phyloP scores from a whole-genome alignment of 148 eudicot species.

The Rhododendron griersonianum region DNA sequence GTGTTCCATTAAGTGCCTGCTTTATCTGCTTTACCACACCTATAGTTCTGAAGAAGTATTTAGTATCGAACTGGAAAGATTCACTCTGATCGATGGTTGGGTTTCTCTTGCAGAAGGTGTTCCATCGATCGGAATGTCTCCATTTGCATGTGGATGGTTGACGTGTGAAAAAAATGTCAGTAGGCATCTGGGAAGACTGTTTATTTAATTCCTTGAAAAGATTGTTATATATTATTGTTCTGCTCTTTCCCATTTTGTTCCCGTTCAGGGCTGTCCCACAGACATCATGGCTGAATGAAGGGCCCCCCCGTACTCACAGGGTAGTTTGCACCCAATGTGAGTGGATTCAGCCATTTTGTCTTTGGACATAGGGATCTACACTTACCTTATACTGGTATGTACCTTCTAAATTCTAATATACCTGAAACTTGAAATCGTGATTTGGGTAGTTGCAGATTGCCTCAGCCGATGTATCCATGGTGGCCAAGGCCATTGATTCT shows the following conservation, averaged over 20 bases:
- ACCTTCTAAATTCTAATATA: background rate
- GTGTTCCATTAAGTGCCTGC: background rate
- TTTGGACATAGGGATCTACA: background rate
- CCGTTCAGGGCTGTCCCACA: background rate
- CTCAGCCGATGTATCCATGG: conserved; percentile 54
- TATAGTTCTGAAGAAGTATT: background rate
- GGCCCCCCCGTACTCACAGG: background rate
- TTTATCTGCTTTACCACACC: conserved; percentile 3
- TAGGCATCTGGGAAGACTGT: conserved; percentile 12
- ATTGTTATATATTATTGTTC: background rate
- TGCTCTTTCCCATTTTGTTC: background rate
- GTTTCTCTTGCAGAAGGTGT: conserved; percentile 74
- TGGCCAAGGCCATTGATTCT: conserved; percentile 59
- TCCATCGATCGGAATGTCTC: conserved; percentile 90
- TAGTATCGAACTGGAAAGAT: background rate
- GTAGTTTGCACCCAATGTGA: background rate
- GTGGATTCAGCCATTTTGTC: background rate
- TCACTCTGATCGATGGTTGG: conserved; percentile 1
- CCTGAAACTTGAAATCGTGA: background rate
- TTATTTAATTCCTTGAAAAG: conserved; percentile 6
- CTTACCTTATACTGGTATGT: background rate
- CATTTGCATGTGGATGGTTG: conserved; percentile 96
- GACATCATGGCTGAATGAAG: background rate
- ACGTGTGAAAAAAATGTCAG: conserved; percentile 79
- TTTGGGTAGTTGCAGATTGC: conserved; percentile 50